Conservation (phyloP, 768 basidiomycete species). For the Saitozyma podzolica region DNA sequence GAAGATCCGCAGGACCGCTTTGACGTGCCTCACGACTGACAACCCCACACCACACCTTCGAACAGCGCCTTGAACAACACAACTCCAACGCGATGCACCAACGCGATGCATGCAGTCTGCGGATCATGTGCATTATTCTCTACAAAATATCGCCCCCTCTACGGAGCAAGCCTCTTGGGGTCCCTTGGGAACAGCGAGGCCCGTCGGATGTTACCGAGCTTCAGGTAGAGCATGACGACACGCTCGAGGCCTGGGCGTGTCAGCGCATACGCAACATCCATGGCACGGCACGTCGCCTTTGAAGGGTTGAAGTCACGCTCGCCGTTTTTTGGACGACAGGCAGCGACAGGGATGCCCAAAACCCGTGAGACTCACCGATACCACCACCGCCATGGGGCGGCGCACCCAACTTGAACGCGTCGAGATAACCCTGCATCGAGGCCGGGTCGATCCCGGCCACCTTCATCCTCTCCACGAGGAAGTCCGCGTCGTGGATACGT, state of each 20-base stretch:
- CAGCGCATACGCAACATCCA: background rate
- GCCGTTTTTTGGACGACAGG: background rate
- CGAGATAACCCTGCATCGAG: slow-evolving; percentile 86
- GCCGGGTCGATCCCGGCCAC: slow-evolving; percentile 84
- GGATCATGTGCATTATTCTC: too few relatives aligned
- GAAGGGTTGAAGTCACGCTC: too few relatives aligned
- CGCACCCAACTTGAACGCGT: slow-evolving; percentile 92
- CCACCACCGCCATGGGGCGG: slow-evolving; percentile 97
- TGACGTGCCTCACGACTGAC: too few relatives aligned
- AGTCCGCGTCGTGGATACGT: slow-evolving; percentile 84
- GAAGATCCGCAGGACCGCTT: too few relatives aligned
- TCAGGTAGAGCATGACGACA: slow-evolving; percentile 95
- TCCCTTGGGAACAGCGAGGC: slow-evolving; percentile 95
- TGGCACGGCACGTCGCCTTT: too few relatives aligned
- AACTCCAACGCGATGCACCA: too few relatives aligned
- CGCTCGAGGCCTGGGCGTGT: slow-evolving; percentile 67
- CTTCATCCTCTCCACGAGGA: slow-evolving; percentile 82
- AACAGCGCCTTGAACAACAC: too few relatives aligned
- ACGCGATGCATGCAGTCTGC: too few relatives aligned
- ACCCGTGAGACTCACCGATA: slow-evolving; percentile 59
- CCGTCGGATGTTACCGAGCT: slow-evolving; percentile 90
- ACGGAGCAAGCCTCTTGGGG: slow-evolving; percentile 90
- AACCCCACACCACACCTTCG: too few relatives aligned
- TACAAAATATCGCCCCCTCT: background rate
- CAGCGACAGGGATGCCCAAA: background rate